Evolutionary conservation across 1,284 basidiomycete species (phyloP).

Genomic region (Fomitopsis schrenkii): DNA sequence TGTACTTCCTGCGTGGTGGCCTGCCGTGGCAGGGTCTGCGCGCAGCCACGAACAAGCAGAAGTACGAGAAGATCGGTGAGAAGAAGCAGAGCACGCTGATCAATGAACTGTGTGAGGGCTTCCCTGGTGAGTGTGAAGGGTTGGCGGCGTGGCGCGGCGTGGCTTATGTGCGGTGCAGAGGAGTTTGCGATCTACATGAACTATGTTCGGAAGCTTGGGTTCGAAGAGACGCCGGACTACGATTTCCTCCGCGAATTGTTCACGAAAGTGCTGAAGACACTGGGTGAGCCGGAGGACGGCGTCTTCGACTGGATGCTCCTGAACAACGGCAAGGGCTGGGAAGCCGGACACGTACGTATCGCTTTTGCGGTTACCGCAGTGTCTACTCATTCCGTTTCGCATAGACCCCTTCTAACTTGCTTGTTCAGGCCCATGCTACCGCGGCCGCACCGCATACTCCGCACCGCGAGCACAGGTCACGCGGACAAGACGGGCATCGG

Average conservation of each 20-base stretch:
- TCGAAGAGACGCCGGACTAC: constrained; percentile 96
- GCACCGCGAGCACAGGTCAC: constrained; percentile 50
- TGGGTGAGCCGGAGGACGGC: constrained; percentile 89
- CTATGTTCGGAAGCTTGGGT: constrained; percentile 93
- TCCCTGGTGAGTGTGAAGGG: constrained; percentile 73
- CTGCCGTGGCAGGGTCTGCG: constrained; percentile 95
- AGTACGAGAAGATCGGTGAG: constrained; percentile 97
- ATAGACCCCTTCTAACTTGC: constrained; percentile 42
- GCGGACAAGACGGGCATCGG: constrained; percentile 48
- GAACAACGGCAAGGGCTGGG: constrained; percentile 87
- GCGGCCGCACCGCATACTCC: constrained; percentile 48
- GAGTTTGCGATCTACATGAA: constrained; percentile 98
- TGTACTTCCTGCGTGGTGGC: constrained; percentile 94
- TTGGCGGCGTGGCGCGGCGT: neutral
- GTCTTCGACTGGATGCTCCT: constrained; percentile 97
- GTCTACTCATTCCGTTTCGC: constrained; percentile 7
- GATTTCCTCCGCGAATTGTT: constrained; percentile 96
- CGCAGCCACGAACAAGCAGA: constrained; percentile 97
- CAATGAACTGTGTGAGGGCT: constrained; percentile 91
- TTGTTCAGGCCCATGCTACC: constrained; percentile 50
- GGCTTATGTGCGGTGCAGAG: constrained; percentile 47
- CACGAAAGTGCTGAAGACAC: constrained; percentile 85
- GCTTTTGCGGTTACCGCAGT: neutral
- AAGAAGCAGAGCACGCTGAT: constrained; percentile 96
- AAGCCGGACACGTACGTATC: constrained; percentile 61